A percentile compares a stretch with the other conserved stretches of the same genome.
Conservation (phyloP, 768 basidiomycete genomes). For the Coprinopsis strossmayeri region DNA sequence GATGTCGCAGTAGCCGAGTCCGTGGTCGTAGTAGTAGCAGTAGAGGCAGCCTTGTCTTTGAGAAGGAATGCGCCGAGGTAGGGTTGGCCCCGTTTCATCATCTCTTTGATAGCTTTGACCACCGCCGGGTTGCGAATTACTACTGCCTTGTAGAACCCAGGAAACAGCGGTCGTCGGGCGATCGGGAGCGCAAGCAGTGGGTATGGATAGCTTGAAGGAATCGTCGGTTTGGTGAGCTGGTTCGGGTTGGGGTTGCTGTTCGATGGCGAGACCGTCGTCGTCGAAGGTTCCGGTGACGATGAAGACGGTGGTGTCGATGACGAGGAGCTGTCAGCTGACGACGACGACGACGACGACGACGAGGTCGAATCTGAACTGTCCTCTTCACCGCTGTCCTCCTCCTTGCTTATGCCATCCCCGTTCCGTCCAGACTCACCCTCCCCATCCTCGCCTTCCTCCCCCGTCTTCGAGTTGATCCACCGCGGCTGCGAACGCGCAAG, state of each 20-base stretch:
- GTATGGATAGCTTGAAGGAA: constrained; percentile 89
- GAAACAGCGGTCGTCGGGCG: constrained; percentile 90
- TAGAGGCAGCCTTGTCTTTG: constrained; percentile 50
- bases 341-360: constrained; percentile 14
- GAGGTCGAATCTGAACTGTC: constrained; percentile 13
- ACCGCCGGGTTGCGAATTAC: constrained; percentile 88
- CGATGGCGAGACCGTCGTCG: constrained; percentile 21
- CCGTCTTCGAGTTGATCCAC: constrained; percentile 22
- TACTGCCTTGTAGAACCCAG: constrained; percentile 97
- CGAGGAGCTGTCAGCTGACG: constrained; percentile 12
- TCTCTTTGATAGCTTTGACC: constrained; percentile 90
- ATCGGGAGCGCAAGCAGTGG: constrained; percentile 88
- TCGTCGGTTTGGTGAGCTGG: constrained; percentile 77
- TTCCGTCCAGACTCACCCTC: constrained; percentile 10
- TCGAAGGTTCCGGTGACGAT: constrained; percentile 13
- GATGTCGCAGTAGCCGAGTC: neutral
- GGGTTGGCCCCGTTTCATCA: constrained; percentile 94
- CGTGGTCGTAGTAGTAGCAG: neutral
- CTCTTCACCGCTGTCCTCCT: constrained; percentile 5
- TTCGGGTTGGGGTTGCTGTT: constrained; percentile 24
- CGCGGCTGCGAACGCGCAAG: constrained; percentile 11
- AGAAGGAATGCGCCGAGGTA: constrained; percentile 96
- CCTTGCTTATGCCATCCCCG: neutral
- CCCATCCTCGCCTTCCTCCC: constrained; percentile 13
- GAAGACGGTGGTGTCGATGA: constrained; percentile 13